These are phyloP conservation scores for Gossypium herbaceum DNA, from an alignment of 345 rosid species.

Conservation along the genomic window DNA sequence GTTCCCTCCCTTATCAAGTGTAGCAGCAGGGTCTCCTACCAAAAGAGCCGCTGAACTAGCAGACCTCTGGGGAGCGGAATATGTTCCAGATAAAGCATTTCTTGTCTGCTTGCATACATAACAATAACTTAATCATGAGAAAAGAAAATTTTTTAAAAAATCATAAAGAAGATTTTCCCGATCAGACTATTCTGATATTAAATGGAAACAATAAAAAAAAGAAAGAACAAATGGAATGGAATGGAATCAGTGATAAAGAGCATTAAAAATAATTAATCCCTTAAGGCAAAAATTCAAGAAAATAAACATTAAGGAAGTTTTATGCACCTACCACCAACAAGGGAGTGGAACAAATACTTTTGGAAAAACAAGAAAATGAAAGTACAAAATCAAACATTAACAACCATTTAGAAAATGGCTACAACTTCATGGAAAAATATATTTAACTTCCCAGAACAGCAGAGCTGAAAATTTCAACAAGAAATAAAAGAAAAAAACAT, in stretches of 20 bases:
- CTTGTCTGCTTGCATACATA: slow-evolving; percentile 61
- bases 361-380: not conserved
- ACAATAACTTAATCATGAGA: not conserved
- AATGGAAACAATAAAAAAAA: not conserved
- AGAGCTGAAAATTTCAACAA: not conserved
- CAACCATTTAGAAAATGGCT: not conserved
- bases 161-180: not conserved
- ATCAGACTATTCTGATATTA: not conserved
- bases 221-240: not conserved
- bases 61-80: slow-evolving; percentile 98
- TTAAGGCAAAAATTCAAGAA: not conserved
- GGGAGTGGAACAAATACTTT: not conserved
- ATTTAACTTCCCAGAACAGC: slow-evolving; percentile 6
- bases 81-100: slow-evolving; percentile 97
- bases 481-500: not conserved
- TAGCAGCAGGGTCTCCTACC: slow-evolving; percentile 91
- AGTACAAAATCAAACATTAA: not conserved
- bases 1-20: slow-evolving; percentile 95
- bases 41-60: slow-evolving; percentile 99
- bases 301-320: not conserved
- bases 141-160: not conserved
- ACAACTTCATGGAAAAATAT: slow-evolving; percentile 9
- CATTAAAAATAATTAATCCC: not conserved
- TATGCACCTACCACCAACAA: not conserved
- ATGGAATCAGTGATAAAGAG: not conserved